Conservation (phyloP, 495 filamentous ascomycete genomes). For the Annulohypoxylon bovei region DNA sequence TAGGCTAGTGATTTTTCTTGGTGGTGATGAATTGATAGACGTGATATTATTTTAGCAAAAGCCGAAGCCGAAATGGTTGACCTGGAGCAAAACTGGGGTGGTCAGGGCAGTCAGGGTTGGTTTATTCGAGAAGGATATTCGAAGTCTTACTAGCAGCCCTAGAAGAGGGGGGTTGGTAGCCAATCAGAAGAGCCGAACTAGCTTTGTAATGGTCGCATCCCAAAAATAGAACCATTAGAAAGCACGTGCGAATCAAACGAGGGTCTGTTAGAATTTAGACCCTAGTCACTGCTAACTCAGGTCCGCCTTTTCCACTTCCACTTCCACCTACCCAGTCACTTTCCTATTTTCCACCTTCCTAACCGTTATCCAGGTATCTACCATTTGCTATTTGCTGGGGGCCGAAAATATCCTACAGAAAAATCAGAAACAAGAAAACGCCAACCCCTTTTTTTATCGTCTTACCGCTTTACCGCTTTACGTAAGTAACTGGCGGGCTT, state of each 20-base stretch:
- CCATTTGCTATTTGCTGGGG: constrained; percentile 12
- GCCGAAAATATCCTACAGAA: constrained; percentile 7
- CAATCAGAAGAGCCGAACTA: constrained; percentile 18
- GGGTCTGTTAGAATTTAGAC: not conserved
- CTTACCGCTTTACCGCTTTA: constrained; percentile 29
- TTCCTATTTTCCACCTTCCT: constrained; percentile 1
- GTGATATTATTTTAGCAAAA: constrained; percentile 7
- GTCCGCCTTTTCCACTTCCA: constrained; percentile 4
- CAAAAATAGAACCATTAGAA: constrained; percentile 42
- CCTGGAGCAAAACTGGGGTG: not conserved
- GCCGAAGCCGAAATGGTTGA: constrained; percentile 3
- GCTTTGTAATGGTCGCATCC: constrained; percentile 33
- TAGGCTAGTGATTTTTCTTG: constrained; percentile 2
- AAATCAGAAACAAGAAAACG: constrained; percentile 3
- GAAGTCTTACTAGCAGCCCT: constrained; percentile 38
- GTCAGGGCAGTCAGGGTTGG: not conserved
- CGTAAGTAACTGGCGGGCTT: not conserved
- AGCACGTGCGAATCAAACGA: constrained; percentile 34
- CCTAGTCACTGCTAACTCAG: not conserved
- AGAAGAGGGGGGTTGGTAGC: constrained; percentile 27
- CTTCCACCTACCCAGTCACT: not conserved
- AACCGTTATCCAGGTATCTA: not conserved
- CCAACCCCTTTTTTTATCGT: constrained; percentile 27
- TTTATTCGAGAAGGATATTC: constrained; percentile 20
- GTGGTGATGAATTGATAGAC: constrained; percentile 17